phyloP scores from a whole-genome alignment of 164 flowering plant species.

The Vitis amurensis region DNA sequence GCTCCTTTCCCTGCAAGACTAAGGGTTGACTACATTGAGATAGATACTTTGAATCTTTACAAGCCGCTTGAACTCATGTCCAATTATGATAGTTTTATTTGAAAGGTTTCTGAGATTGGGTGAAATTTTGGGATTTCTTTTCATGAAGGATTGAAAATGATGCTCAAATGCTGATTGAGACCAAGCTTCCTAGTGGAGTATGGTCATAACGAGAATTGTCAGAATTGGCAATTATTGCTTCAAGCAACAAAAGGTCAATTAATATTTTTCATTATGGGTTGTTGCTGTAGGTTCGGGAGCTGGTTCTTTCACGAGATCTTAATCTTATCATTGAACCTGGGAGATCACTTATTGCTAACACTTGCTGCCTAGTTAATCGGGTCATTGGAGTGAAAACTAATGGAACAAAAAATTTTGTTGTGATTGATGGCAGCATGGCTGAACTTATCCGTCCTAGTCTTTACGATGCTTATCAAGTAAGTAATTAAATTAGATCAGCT shows the following conservation, averaged over 20 bases:
- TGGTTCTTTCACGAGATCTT: conserved; percentile 77
- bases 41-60: no score
- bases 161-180: neutral
- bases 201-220: neutral
- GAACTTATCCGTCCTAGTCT: conserved; percentile 99
- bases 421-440: conserved; percentile 98
- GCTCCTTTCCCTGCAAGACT: no score
- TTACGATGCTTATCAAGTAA: conserved; percentile 93
- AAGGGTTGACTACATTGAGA: no score
- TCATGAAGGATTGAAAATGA: neutral
- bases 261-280: neutral
- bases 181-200: neutral
- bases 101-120: no score
- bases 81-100: no score
- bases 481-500: conserved; percentile 8
- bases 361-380: conserved; percentile 91
- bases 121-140: no score
- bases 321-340: conserved; percentile 98
- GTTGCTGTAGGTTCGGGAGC: conserved; percentile 69
- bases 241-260: no score
- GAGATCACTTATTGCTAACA: conserved; percentile 94
- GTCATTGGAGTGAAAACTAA: conserved; percentile 97
- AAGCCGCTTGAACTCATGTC: no score
- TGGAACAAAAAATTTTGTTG: conserved; percentile 93
- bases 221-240: neutral